Evolutionary conservation across 257 asterid species (phyloP).

Genomic region (Agastache rugosa): DNA sequence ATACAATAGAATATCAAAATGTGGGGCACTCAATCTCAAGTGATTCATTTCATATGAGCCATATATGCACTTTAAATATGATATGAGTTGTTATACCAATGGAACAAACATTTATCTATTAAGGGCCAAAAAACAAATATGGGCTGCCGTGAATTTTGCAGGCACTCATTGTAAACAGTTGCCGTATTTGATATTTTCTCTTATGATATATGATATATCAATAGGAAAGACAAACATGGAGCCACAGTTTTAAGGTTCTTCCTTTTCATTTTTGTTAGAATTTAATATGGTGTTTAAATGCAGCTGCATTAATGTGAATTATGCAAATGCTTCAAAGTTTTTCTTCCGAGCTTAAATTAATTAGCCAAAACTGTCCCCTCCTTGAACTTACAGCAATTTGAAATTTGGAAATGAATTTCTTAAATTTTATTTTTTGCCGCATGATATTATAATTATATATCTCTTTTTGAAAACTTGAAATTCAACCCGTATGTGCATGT

Average conservation of each 20-base stretch:
- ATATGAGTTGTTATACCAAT: not conserved
- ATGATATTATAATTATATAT: not conserved
- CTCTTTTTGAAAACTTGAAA: conserved; percentile 4
- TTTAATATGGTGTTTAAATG: conserved; percentile 24
- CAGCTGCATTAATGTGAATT: conserved; percentile 4
- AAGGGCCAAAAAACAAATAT: conserved; percentile 26
- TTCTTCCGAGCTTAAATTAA: not conserved
- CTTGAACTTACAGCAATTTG: not conserved
- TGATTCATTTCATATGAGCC: not conserved
- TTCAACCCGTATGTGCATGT: conserved; percentile 1
- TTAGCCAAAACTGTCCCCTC: not conserved
- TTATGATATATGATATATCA: not conserved
- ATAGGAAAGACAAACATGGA: conserved; percentile 18
- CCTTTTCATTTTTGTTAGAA: not conserved
- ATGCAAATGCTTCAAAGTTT: not conserved
- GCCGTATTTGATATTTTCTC: not conserved
- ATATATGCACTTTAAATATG: conserved; percentile 20
- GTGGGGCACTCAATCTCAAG: no score
- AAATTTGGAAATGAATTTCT: not conserved
- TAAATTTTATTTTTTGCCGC: not conserved
- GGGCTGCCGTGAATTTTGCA: conserved; percentile 13
- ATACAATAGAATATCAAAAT: no score
- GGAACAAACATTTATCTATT: conserved; percentile 17
- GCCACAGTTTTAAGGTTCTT: conserved; percentile 20
- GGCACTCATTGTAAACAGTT: conserved; percentile 11